Base-by-base conservation (phyloP, 2,329 filamentous ascomycete species). In the Allantophomopsis cytisporea region DNA sequence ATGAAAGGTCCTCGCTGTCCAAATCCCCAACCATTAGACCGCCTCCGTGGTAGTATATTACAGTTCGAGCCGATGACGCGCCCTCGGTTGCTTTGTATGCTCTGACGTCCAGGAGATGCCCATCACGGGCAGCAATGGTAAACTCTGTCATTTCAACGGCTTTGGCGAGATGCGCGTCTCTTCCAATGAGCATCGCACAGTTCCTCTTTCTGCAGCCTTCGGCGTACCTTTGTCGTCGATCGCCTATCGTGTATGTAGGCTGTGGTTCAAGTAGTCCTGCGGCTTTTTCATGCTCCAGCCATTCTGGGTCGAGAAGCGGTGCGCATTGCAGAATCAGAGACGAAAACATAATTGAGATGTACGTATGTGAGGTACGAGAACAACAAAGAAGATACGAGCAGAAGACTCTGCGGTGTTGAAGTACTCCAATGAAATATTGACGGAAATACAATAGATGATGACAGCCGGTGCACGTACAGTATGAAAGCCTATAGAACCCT, bases 11-110 rank as follows among this genome's bases (percentile, higher is more conserved):
- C 47, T 71, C 66, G 43, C 61, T 66, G 43, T 69, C 64, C 2
- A 64, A 61, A 39, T 68, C 64, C 10, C 67, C 67, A 23, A 69
- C 62, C 20, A 52, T 51, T 2, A 71, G 52, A 0, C 64, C 65
- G 12, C 66, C 66, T 8, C 67, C 67, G 45, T 70, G 67, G 45
- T 63, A 65, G 49, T 69, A 69, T 14, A 69, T 45, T 10, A 66
- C 49, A 6, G 31, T 34, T 34, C 31, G 31, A 15, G 16, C n/a
- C 31, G 31, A 3, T 3, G 31, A 8, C 31, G n/a, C 31, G 16
- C n/a, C 31, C 16, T 8, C n/a, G 7, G 31, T 34, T 34, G 7
- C 10, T 3, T 12, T 8, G 6, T 14, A 34, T 14, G 31, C 12
- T 14, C 31, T 34, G 31, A 34, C 6, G 16, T 14, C 31, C 7